phyloP scores from a whole-genome alignment of 495 filamentous ascomycete genomes.

The Letharia lupina region DNA sequence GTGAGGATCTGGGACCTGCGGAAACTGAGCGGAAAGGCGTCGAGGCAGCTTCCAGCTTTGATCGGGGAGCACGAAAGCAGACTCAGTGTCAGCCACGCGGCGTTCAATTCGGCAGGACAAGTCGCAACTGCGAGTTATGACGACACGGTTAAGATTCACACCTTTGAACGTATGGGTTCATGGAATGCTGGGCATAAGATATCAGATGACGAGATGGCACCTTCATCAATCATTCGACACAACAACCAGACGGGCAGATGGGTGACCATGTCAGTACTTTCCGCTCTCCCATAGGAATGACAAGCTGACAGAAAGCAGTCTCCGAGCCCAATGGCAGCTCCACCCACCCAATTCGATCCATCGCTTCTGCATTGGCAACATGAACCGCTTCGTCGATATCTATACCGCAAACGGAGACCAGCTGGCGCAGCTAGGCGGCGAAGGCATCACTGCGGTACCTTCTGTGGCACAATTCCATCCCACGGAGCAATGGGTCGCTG shows the following conservation, averaged over 20 bases:
- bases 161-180: constrained; percentile 53
- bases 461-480: constrained; percentile 88
- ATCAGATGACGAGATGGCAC: constrained; percentile 54
- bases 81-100: constrained; percentile 82
- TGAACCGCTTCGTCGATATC: constrained; percentile 95
- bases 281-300: background rate
- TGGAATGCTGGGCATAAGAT: constrained; percentile 59
- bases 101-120: constrained; percentile 73
- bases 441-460: constrained; percentile 87
- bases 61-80: constrained; percentile 74
- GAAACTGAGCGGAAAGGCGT: constrained; percentile 53
- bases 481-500: constrained; percentile 81
- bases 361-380: constrained; percentile 88
- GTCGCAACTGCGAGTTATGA: constrained; percentile 91
- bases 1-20: constrained; percentile 90
- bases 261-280: constrained; percentile 54
- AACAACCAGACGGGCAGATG: constrained; percentile 93
- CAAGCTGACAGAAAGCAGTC: constrained; percentile 38
- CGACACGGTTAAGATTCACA: constrained; percentile 87
- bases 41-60: constrained; percentile 51
- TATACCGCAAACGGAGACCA: constrained; percentile 74
- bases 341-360: constrained; percentile 67
- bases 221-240: constrained; percentile 61
- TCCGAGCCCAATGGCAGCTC: constrained; percentile 88
- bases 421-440: constrained; percentile 79